Evolutionary conservation across 2,329 filamentous ascomycete species (phyloP), one percentile per base, ranked within the genome.

Genomic region (Stylonectria norvegica): DNA sequence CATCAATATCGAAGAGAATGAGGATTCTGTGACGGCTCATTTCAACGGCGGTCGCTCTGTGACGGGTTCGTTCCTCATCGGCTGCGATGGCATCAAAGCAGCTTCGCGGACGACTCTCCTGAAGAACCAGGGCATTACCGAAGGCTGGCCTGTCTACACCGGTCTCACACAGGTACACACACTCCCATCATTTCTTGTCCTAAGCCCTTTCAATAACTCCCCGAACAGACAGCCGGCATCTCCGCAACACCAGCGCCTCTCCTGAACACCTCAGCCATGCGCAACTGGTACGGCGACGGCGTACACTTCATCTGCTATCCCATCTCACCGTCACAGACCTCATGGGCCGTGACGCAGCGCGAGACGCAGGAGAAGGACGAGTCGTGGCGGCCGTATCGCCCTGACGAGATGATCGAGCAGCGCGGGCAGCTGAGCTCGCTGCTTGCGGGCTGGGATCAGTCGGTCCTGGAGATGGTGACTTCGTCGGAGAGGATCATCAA

Each of bases 281-380:
- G 49, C 12, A 57, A 58, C 29, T 57, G 51, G 54, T 58, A 53
- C 34, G 53, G 51, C 6, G 47, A 50, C 27, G 43, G 52, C 12
- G 44, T 49, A 10, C 55, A 58, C 25, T 36, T 56, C 17, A 49
- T 58, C 17, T 33, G 40, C 3, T 57, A 58, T 35, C 51, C 51
- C 17, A 44, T 56, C 10, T 45, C 43, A 2, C 45, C 46, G 17
- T 45, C 33, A 16, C 45, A 38, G 12, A 49, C 43, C 5, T 55
- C 55, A 2, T 57, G 54, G 55, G 55, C 42, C 5, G 27, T 58
- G 5, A 57, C 55, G 3, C 42, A 53, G 19, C 44, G 50, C 4
- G 52, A 51, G 29, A 38, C 45, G 8, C 19, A 43, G 3, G 52
- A 50, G 15, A 49, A 44, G 6, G 49, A 48, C 20, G 54, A 56